phyloP scores from a whole-genome alignment of 305 asterid genomes.

The Fraxinus platypoda region DNA sequence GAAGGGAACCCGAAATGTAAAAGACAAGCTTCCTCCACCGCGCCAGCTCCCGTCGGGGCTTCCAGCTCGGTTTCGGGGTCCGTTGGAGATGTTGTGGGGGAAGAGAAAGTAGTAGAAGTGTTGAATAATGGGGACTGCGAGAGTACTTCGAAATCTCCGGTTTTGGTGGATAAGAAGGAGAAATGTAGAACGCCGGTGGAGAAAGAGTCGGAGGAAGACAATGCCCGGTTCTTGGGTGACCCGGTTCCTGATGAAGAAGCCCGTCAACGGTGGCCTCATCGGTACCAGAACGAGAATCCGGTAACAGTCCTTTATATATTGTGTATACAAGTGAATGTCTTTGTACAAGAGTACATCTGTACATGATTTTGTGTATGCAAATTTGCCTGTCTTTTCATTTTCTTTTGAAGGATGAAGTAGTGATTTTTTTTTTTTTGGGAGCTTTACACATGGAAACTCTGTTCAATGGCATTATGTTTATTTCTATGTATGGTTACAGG shows the following conservation, averaged over 20 bases:
- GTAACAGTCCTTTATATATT: not conserved
- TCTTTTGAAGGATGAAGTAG: not conserved
- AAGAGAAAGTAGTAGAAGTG: not conserved
- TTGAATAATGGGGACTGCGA: conserved; percentile 6
- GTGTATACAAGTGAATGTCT: not conserved
- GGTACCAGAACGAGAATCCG: conserved; percentile 26
- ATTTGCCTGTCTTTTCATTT: not conserved
- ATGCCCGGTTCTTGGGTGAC: conserved; percentile 28
- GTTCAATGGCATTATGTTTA: not conserved
- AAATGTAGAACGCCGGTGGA: not conserved
- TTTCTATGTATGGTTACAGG: conserved; percentile 11
- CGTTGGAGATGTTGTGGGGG: conserved; percentile 14
- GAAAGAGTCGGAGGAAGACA: conserved; percentile 3
- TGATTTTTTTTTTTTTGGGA: not conserved
- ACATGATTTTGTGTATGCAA: not conserved
- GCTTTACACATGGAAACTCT: not conserved
- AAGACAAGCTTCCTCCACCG: not conserved
- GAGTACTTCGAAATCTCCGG: not conserved
- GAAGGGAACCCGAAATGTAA: conserved; percentile 5
- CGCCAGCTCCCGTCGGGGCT: not conserved
- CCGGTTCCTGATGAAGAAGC: conserved; percentile 44
- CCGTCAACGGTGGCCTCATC: conserved; percentile 51
- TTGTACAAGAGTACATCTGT: not conserved
- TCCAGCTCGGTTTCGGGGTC: not conserved
- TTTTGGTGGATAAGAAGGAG: not conserved